Conservation (phyloP, 1,284 basidiomycete genomes). For the Papiliotrema laurentii region DNA sequence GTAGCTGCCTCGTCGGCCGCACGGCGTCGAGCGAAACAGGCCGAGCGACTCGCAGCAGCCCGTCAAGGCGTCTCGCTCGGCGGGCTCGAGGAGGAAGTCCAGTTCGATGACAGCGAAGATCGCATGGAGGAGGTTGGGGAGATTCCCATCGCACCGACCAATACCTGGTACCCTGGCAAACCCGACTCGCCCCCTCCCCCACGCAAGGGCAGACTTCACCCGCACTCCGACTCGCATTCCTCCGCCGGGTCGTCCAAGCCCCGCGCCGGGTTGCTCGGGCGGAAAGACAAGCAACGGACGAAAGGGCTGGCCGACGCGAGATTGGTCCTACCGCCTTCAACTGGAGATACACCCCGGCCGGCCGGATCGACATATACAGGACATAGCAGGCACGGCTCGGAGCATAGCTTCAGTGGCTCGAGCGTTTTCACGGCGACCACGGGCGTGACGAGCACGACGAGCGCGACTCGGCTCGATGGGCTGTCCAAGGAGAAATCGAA, state of each 20-base stretch:
- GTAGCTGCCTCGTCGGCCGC: too few species aligned
- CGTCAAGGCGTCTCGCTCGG: slow-evolving; percentile 18
- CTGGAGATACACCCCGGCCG: too few species aligned
- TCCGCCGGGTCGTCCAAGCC: neutral
- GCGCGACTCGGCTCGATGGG: neutral
- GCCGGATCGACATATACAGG: too few species aligned
- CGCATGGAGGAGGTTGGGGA: slow-evolving; percentile 35
- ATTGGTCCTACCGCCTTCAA: neutral
- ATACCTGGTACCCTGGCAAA: neutral
- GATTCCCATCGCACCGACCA: slow-evolving; percentile 5
- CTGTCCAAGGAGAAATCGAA: slow-evolving; percentile 5
- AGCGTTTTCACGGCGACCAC: too few species aligned
- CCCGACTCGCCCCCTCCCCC: slow-evolving; percentile 1
- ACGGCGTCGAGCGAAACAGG: too few species aligned
- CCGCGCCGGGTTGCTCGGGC: neutral
- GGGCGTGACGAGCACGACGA: too few species aligned
- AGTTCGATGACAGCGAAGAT: slow-evolving; percentile 39
- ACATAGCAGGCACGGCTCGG: too few species aligned
- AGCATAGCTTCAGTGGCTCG: too few species aligned
- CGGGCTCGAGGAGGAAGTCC: slow-evolving; percentile 42
- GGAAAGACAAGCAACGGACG: neutral
- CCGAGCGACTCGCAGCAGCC: too few species aligned
- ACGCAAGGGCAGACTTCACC: too few species aligned
- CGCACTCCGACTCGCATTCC: too few species aligned
- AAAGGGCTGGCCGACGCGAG: neutral